Evolutionary conservation across 371 early-diverging fungal species (phyloP).

Genomic region (Mucor piriformis): DNA sequence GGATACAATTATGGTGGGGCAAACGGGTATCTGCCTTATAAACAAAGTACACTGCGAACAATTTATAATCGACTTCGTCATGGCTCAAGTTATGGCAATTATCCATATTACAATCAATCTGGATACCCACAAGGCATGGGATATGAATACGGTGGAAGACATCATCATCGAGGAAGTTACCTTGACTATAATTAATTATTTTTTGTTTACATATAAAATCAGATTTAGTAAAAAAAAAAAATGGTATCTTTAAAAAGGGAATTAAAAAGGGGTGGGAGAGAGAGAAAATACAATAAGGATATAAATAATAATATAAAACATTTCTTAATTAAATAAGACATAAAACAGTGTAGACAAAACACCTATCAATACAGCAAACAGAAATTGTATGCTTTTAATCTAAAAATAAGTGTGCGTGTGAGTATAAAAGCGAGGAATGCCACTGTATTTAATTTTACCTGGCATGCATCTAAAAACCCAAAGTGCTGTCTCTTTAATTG

Average conservation of each 20-base stretch:
- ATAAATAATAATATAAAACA: slow-evolving; percentile 2
- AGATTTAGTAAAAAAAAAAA: slow-evolving; percentile 5
- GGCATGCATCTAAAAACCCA: slow-evolving; percentile 8
- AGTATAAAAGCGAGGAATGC: background rate
- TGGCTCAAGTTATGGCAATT: slow-evolving; percentile 20
- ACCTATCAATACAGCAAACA: slow-evolving; percentile 15
- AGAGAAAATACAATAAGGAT: background rate
- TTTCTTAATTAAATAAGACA: slow-evolving; percentile 19
- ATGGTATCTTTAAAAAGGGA: background rate
- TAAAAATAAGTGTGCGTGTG: background rate
- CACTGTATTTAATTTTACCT: slow-evolving; percentile 12
- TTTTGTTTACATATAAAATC: background rate
- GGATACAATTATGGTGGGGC: slow-evolving; percentile 13
- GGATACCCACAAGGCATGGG: slow-evolving; percentile 15
- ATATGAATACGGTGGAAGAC: slow-evolving; percentile 30
- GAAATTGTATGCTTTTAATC: slow-evolving; percentile 7
- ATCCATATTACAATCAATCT: background rate
- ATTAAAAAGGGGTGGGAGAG: background rate
- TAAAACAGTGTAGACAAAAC: slow-evolving; percentile 21
- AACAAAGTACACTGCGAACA: slow-evolving; percentile 25
- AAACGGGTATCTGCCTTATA: slow-evolving; percentile 16
- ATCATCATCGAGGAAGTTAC: slow-evolving; percentile 21
- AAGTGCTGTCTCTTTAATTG: slow-evolving; percentile 1
- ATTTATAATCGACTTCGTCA: slow-evolving; percentile 27
- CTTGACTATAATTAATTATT: slow-evolving; percentile 17